Evolutionary conservation across 345 rosid species (phyloP), one percentile per base, ranked within the genome.

Genomic region (Bretschneidera sinensis): DNA sequence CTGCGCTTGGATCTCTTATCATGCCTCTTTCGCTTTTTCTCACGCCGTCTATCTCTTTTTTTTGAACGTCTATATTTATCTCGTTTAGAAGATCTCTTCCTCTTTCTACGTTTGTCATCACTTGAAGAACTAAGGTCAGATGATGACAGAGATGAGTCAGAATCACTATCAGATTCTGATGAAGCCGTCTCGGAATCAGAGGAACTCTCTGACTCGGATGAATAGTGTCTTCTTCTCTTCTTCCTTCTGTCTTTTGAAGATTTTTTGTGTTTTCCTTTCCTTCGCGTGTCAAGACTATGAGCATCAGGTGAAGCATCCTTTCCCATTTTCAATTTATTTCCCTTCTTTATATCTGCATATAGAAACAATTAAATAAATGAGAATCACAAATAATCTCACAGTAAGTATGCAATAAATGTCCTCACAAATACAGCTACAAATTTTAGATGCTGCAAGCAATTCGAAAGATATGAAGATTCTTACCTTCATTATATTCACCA

Each of bases 51-150:
- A 45, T 94, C 96, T 72, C 91, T 81, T 71, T 71, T 81, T 55
- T 83, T 90, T 48, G 82, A 76, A 71, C 85, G 91, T 55, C 71
- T 86, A 71, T 82, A 66, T 71, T 82, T 90, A 28, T 84, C 98
- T 66, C 75, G 79, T 71, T 75, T 94, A 35, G 88, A 89, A 65
- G 83, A 76, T 76, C 81, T 86, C 76, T 82, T 90, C 65, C 92
- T 86, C 81, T 82, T 90, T 70, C 66, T 86, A n/a, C 66, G 86
- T 60, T 84, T 84, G 51, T 90, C 97, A 70, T 86, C 91, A 70
- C 97, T 90, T 45, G 97, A 90, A 70, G 95, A 88, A 67, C 92
- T 94, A 52, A 74, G 60, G 55, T 86, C 86, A 67, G 99, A 88
- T 47, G 97, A 83, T 6, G 94, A 79, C 20, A 73, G 51, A 70